Evolutionary conservation across 176 grass and related monocot genomes (phyloP).

Genomic region (Carex pumila): DNA sequence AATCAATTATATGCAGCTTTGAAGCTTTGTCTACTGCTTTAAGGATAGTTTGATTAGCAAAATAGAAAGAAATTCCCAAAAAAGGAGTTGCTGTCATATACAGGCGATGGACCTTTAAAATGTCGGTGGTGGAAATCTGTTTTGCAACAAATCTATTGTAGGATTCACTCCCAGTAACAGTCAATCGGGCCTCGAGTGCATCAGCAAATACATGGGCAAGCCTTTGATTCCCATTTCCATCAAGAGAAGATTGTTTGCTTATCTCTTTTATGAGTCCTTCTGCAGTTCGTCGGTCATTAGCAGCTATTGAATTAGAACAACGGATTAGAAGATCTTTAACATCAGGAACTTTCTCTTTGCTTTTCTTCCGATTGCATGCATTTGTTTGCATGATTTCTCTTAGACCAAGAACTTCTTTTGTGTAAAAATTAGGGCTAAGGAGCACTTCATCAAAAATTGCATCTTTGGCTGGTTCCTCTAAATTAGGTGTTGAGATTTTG

Average conservation of each 20-base stretch:
- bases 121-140: conserved; percentile 3
- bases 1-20: conserved; percentile 25
- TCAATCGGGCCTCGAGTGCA: conserved; percentile 27
- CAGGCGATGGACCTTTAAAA: conserved; percentile 23
- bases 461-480: conserved; percentile 9
- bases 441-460: conserved; percentile 21
- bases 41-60: conserved; percentile 8
- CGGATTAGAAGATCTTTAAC: conserved; percentile 21
- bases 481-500: conserved; percentile 20
- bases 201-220: conserved; percentile 22
- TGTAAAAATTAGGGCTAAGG: conserved; percentile 15
- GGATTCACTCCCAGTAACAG: conserved; percentile 23
- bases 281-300: conserved; percentile 25
- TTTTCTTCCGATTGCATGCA: not conserved
- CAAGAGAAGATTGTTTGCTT: conserved; percentile 21
- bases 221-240: conserved; percentile 28
- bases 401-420: conserved; percentile 16
- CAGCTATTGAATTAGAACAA: conserved; percentile 30
- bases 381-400: conserved; percentile 22
- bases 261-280: conserved; percentile 23
- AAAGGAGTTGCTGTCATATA: conserved; percentile 5
- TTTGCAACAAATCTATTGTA: conserved; percentile 23
- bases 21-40: not conserved
- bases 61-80: not conserved
- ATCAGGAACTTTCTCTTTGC: conserved; percentile 29